Percentiles rank a stretch among this genome's conserved stretches.
phyloP scores from a whole-genome alignment of 2,329 filamentous ascomycete species.

The Xylaria sp. region DNA sequence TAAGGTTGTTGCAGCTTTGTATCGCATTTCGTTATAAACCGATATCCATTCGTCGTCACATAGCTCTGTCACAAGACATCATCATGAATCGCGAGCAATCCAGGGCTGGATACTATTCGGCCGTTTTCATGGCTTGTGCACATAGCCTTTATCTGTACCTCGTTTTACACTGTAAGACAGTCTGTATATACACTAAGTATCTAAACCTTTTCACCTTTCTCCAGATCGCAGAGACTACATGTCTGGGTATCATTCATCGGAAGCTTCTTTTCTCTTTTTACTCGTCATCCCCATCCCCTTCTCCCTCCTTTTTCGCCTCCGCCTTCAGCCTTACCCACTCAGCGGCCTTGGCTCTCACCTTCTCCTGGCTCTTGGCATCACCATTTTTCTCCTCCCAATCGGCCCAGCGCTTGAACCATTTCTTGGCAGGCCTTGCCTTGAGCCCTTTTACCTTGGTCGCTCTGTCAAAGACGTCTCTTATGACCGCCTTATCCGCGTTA shows the following conservation, averaged over 20 bases:
- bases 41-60: neutral
- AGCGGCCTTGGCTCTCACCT: constrained; percentile 75
- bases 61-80: neutral
- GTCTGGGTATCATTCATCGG: constrained; percentile 28
- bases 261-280: constrained; percentile 18
- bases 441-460: constrained; percentile 75
- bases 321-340: constrained; percentile 72
- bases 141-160: neutral
- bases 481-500: constrained; percentile 63
- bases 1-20: neutral
- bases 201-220: neutral
- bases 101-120: neutral
- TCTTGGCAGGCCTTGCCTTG: constrained; percentile 84
- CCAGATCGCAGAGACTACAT: constrained; percentile 7
- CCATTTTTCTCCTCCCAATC: constrained; percentile 85
- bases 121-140: neutral
- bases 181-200: constrained; percentile 5
- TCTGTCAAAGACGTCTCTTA: constrained; percentile 85
- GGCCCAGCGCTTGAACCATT: constrained; percentile 92
- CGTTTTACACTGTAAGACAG: neutral
- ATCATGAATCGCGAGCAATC: neutral
- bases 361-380: constrained; percentile 74
- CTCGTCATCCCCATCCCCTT: constrained; percentile 50
- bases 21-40: neutral
- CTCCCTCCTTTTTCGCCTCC: constrained; percentile 52